Evolutionary conservation across 176 grass and related monocot genomes (phyloP).

Genomic region (Oryza officinalis): DNA sequence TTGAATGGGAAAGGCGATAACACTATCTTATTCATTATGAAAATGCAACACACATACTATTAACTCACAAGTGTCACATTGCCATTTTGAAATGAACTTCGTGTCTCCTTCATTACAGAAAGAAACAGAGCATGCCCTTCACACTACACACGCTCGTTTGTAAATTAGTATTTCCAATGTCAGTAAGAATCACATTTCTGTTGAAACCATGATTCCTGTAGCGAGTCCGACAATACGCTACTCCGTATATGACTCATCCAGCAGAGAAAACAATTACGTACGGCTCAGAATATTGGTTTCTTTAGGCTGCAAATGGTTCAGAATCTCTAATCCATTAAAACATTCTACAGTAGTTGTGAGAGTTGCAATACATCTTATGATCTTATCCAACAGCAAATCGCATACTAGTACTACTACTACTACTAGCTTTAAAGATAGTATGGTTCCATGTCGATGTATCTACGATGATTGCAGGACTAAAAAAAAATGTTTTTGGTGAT

Average conservation of each 20-base stretch:
- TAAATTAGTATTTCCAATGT: not conserved
- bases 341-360: not conserved
- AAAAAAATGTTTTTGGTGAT: not conserved
- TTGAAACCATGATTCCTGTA: not conserved
- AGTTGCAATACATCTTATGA: not conserved
- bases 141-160: not conserved
- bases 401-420: not conserved
- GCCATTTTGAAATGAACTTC: not conserved
- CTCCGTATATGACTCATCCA: not conserved
- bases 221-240: constrained; percentile 10
- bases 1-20: not conserved
- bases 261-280: not conserved
- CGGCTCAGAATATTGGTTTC: not conserved
- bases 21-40: not conserved
- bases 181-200: not conserved
- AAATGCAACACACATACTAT: not conserved
- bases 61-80: not conserved
- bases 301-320: not conserved
- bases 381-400: constrained; percentile 5
- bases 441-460: not conserved
- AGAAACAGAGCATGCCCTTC: not conserved
- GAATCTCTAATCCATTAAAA: not conserved
- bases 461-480: not conserved
- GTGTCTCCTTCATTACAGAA: not conserved
- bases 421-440: not conserved